Evolutionary conservation across 1,284 basidiomycete species (phyloP).

Genomic region (Cutaneotrichosporon sp.): DNA sequence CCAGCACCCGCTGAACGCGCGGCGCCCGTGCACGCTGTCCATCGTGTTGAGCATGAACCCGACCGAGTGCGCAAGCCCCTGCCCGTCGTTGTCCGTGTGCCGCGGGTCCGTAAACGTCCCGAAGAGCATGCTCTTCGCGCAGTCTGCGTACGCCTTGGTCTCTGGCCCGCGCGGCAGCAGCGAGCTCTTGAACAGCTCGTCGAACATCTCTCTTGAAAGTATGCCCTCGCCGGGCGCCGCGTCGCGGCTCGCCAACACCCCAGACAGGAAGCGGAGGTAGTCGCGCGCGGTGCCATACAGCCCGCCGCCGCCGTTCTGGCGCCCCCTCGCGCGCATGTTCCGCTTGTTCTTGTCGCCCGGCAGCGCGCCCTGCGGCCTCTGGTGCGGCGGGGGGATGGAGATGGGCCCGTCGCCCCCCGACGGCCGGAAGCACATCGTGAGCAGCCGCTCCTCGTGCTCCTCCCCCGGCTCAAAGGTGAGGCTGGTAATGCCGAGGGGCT

Average conservation of each 20-base stretch:
- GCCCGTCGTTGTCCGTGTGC: slow-evolving; percentile 16
- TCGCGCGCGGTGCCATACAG: slow-evolving; percentile 24
- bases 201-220: slow-evolving; percentile 25
- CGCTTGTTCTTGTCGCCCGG: slow-evolving; percentile 2
- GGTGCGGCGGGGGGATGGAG: neutral
- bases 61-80: slow-evolving; percentile 17
- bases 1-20: slow-evolving; percentile 27
- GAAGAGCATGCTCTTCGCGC: slow-evolving; percentile 14
- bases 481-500: slow-evolving; percentile 35
- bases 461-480: slow-evolving; percentile 37
- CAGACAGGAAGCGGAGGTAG: slow-evolving; percentile 26
- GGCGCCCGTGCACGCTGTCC: slow-evolving; percentile 23
- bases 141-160: slow-evolving; percentile 17
- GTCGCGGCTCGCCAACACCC: slow-evolving; percentile 18
- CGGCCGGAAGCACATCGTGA: slow-evolving; percentile 15
- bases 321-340: neutral
- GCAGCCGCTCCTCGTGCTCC: slow-evolving; percentile 22
- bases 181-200: slow-evolving; percentile 31
- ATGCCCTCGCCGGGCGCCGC: slow-evolving; percentile 19
- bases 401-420: neutral
- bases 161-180: slow-evolving; percentile 20
- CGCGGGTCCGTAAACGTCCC: slow-evolving; percentile 20
- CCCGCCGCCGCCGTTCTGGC: slow-evolving; percentile 24
- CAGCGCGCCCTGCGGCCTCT: slow-evolving; percentile 5
- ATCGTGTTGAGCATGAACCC: slow-evolving; percentile 18